Base-by-base conservation (phyloP, 306 rosid genomes). In the Fragaria iinumae region DNA sequence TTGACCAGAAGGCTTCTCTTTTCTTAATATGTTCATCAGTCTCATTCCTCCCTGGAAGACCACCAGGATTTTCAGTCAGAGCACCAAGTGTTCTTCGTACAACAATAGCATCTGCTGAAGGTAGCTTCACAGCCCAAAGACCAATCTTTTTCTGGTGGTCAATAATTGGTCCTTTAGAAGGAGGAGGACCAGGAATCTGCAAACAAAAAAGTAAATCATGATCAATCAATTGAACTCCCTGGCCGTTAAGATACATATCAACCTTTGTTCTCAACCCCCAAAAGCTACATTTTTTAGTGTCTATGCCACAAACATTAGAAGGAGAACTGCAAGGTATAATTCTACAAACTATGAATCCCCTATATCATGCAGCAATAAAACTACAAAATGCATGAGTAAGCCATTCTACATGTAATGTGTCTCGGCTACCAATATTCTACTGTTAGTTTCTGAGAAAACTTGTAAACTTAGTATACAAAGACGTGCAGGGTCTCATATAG, bases 111-210 rank as follows among this genome's bases (percentile, higher is more conserved):
- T 93, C 96, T 49, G 98, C 93, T 59, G 96, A 91, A 62, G 98
- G 97, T 29, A 93, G 86, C 74, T 81, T 91, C 44, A 90, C 87
- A 3, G 88, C 91, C 90, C 90, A 86, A 38, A 90, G 88, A 32
- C 92, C 91, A 66, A 89, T 85, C 69, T 85, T 83, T 80, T 93
- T 86, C 81, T 84, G 91, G 86, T 87, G 89, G 79, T 90, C 97
- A 64, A 90, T 76, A 43, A 57, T 73, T 72, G 86, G 82, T 71
- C 88, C 86, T 80, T 84, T 89, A 29, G 84, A 77, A 27, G 93
- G 91, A 76, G 87, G 77, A 21, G 94, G 87, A 1, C 97, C 98
- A 76, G 90, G 96, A 73, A 93, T 86, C 96, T 93, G 81, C 81
- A 78, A 82, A 36, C 88, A 76, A 49, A 47, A 52, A 47, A 75